Evolutionary conservation across 73 alveolate species (phyloP), one percentile per base, ranked within the genome.

Genomic region (Loxodes magnus): DNA sequence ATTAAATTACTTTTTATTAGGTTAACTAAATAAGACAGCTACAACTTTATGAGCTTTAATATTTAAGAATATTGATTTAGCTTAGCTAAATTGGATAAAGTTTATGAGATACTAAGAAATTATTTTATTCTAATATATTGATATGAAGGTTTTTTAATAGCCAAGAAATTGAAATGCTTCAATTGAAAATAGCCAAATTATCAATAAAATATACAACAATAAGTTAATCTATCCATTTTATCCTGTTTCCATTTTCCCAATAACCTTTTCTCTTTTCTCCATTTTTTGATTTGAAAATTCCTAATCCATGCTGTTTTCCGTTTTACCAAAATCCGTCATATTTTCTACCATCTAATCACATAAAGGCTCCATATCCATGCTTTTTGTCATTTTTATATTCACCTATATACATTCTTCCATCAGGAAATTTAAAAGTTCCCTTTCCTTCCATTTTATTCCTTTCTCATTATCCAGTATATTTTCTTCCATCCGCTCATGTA

Each of bases 341-440:
- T 37, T 59, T 43, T 72, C 52, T 63, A 43, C 76, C 64, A 50
- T 63, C 74, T 34, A 16, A 34, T 79, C 87, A 68, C 56, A 65
- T 56, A 59, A 74, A 35, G 38, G 54, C 56, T 30, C 93, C 93
- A 36, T 21, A 31, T 15, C 93, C 93, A 35, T 79, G 71, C 34
- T 68, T 79, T 67, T 60, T 48, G 24, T 79, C 92, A 22, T 55
- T 30, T 0, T 17, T 56, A 56, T 67, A 84, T 23, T 28, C 43
- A 2, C 96, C 96, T 50, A 42, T 61, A 50, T 80, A 84, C 5
- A 30, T 25, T 22, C 73, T 57, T 5, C 97, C 94, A 74, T 87
- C 88, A 4, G 88, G 82, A 87, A 88, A 87, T 20, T 48, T 70
- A 54, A 74, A 82, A 14, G 59, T 43, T 0, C 96, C 96, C 31